Conservation (phyloP, 495 filamentous ascomycete species). For the Pseudevernia furfuracea region DNA sequence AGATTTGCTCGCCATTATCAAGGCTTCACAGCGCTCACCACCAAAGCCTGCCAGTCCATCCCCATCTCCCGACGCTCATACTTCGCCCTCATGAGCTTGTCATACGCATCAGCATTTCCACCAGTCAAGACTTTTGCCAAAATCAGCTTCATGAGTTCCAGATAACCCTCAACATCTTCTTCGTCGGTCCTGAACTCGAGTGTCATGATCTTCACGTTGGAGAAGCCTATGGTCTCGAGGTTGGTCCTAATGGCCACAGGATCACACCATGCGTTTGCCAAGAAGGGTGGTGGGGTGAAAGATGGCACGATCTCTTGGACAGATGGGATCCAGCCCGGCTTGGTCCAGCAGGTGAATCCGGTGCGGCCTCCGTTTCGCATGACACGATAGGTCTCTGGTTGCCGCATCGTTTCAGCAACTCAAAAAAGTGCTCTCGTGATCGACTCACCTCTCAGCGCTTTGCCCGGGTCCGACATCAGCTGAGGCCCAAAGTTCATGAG, state of each 20-base stretch:
- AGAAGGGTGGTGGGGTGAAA: conserved; percentile 18
- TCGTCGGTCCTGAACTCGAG: conserved; percentile 3
- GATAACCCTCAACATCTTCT: not conserved
- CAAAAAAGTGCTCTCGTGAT: too few species aligned
- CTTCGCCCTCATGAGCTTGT: conserved; percentile 29
- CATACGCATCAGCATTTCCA: conserved; percentile 28
- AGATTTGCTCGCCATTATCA: not conserved
- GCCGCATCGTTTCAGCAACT: not conserved
- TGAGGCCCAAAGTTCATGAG: conserved; percentile 35
- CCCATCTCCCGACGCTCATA: conserved; percentile 31
- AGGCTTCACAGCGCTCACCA: conserved; percentile 33
- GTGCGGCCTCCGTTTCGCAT: conserved; percentile 30
- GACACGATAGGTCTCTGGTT: not conserved
- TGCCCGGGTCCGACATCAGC: not conserved
- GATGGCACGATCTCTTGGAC: not conserved
- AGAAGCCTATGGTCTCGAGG: not conserved
- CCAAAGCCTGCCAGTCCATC: conserved; percentile 33
- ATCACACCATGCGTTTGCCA: not conserved
- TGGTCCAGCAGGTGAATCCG: conserved; percentile 22
- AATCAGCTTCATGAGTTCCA: conserved; percentile 29
- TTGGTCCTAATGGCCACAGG: not conserved
- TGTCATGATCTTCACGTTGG: not conserved
- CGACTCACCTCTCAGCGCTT: conserved; percentile 4
- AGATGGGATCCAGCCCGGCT: conserved; percentile 6
- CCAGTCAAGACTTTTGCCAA: conserved; percentile 29